Evolutionary conservation across 305 asterid species (phyloP).

Genomic region (Rubia balearica): DNA sequence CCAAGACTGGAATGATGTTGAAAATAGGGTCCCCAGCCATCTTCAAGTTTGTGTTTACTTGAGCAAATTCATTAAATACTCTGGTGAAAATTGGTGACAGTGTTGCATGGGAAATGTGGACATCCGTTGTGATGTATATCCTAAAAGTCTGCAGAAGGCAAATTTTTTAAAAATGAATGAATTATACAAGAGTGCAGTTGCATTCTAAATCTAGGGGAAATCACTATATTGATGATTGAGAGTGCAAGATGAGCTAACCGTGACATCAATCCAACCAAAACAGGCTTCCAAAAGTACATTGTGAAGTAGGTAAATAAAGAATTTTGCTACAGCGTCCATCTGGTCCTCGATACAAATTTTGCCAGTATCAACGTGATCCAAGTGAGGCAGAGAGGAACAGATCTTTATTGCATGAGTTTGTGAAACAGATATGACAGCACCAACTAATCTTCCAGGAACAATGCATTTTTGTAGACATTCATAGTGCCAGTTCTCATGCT

Average conservation of each 20-base stretch:
- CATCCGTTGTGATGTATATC: constrained; percentile 44
- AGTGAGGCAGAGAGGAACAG: constrained; percentile 22
- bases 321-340: constrained; percentile 40
- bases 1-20: constrained; percentile 70
- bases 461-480: constrained; percentile 57
- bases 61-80: constrained; percentile 46
- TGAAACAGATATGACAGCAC: constrained; percentile 55
- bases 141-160: constrained; percentile 53
- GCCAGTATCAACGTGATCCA: constrained; percentile 21
- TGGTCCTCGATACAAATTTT: constrained; percentile 32
- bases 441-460: constrained; percentile 49
- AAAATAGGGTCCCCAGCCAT: constrained; percentile 33
- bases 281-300: constrained; percentile 41
- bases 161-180: constrained; percentile 6
- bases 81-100: constrained; percentile 42
- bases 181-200: constrained; percentile 1
- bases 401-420: constrained; percentile 42
- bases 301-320: constrained; percentile 61
- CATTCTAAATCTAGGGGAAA: not conserved
- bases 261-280: constrained; percentile 62
- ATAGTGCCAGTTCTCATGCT: constrained; percentile 58
- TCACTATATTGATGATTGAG: not conserved
- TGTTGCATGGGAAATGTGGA: constrained; percentile 34
- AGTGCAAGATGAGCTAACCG: constrained; percentile 45
- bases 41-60: constrained; percentile 33